Base-by-base conservation (phyloP, 192 early-diverging fungal genomes). In the Backusella parvicylindrica region DNA sequence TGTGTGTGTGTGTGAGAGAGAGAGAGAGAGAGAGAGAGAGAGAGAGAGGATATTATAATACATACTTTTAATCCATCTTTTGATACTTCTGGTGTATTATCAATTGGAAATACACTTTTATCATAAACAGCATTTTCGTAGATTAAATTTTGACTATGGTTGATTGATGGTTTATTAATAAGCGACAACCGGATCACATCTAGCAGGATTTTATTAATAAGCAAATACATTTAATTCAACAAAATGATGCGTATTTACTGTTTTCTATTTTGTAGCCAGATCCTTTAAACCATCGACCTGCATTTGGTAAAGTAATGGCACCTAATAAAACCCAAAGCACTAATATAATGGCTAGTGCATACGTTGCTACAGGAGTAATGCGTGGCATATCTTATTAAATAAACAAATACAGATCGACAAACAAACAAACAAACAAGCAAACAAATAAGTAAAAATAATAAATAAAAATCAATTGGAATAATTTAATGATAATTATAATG, bases 291-390 rank as follows among this genome's bases (percentile, higher is more conserved):
- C 71, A 72, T 72, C 53, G 43, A 3, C 41, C 23, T 12, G 71
- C 71, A 60, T 72, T 72, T 38, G 71, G 71, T 21, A 72, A 36
- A 16, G 71, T 72, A n/a, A 72, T 56, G 31, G 71, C 71, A 21
- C 71, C 71, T 16, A 72, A n/a, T 15, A 72, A 35, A 7, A 72
- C 41, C 71, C 71, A 72, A 32, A 72, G 40, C 0, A 72, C 33
- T 26, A 72, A 23, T 23, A 72, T 49, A 31, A 56, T 28, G 9
- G 71, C 50, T 3, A 72, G 26, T 23, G 47, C 71, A 37, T 35
- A 72, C 7, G 71, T 43, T 33, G 49, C 35, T 16, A 60, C 26
- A 63, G 71, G 71, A 28, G 71, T 33, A 13, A 72, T 60, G 11
- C 53, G 41, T 49, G 36, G 1, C 68, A 69, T 69, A 18, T 37